These are phyloP conservation scores for Cystobasidiaceae sp. DNA, from an alignment of 1,284 basidiomycete species.

Conservation along the genomic window DNA sequence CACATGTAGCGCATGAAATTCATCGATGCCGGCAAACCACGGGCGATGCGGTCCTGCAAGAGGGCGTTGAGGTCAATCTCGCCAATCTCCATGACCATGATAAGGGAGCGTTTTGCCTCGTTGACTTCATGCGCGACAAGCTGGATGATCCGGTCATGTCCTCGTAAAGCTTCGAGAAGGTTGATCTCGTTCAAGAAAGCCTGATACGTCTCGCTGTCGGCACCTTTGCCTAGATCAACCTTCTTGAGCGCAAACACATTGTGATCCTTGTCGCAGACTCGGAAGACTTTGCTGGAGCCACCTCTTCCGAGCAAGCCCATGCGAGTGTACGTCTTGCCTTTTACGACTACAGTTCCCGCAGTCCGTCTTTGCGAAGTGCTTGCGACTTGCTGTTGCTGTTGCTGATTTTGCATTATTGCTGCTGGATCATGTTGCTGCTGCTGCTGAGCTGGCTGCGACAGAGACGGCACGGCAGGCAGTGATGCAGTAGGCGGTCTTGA, in stretches of 20 bases:
- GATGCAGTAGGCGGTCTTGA: slow-evolving; percentile 19
- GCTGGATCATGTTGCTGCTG: too few species aligned
- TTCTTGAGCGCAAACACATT: slow-evolving; percentile 82
- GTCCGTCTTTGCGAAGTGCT: background rate
- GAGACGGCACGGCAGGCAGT: slow-evolving; percentile 11
- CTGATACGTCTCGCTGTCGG: slow-evolving; percentile 74
- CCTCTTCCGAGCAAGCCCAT: slow-evolving; percentile 84
- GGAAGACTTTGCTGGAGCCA: slow-evolving; percentile 87
- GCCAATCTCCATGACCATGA: slow-evolving; percentile 83
- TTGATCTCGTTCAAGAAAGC: slow-evolving; percentile 95
- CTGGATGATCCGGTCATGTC: slow-evolving; percentile 81
- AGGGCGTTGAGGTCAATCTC: slow-evolving; percentile 80
- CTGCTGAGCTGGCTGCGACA: background rate
- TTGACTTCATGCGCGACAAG: slow-evolving; percentile 73
- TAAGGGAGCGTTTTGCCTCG: slow-evolving; percentile 56
- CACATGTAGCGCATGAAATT: slow-evolving; percentile 90
- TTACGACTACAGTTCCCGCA: slow-evolving; percentile 49
- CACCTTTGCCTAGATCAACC: slow-evolving; percentile 70
- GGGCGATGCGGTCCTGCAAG: slow-evolving; percentile 64
- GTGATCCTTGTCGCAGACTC: slow-evolving; percentile 69
- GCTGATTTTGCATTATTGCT: background rate
- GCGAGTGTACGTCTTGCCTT: slow-evolving; percentile 72
- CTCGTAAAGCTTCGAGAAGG: slow-evolving; percentile 74
- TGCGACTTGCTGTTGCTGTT: background rate
- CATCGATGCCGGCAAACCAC: slow-evolving; percentile 72